These are phyloP conservation scores for Ephemerocybe angulata DNA, from an alignment of 768 basidiomycete genomes.

Conservation along the genomic window DNA sequence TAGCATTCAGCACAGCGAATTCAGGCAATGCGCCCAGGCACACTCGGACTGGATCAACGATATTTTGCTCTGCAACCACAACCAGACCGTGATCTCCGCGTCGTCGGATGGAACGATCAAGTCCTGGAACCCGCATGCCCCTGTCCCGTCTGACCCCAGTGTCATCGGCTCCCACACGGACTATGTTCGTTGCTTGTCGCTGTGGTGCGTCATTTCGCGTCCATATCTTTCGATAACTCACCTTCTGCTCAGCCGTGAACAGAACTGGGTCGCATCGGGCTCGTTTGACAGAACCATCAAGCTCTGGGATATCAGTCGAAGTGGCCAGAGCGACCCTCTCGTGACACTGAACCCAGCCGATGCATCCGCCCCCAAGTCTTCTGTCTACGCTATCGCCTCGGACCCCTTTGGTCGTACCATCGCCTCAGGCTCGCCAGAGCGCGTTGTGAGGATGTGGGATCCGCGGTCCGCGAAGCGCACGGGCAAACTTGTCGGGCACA, in stretches of 20 bases:
- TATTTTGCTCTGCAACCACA: slow-evolving; percentile 83
- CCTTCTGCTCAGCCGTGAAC: slow-evolving; percentile 56
- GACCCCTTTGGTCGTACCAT: slow-evolving; percentile 79
- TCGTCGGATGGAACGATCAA: slow-evolving; percentile 95
- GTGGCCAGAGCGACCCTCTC: slow-evolving; percentile 45
- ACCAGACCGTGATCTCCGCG: slow-evolving; percentile 91
- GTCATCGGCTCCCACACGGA: slow-evolving; percentile 76
- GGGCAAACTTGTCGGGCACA: slow-evolving; percentile 90
- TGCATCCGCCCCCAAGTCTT: slow-evolving; percentile 60
- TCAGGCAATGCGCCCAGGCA: slow-evolving; percentile 84
- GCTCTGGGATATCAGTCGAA: slow-evolving; percentile 79
- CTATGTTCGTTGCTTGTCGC: slow-evolving; percentile 78
- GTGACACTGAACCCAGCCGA: slow-evolving; percentile 68
- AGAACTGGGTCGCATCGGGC: slow-evolving; percentile 88
- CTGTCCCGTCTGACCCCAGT: slow-evolving; percentile 54
- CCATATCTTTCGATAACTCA: slow-evolving; percentile 5
- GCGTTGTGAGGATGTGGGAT: slow-evolving; percentile 91
- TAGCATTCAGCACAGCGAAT: slow-evolving; percentile 48
- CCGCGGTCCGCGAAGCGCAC: slow-evolving; percentile 79
- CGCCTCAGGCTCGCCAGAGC: slow-evolving; percentile 88
- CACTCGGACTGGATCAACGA: slow-evolving; percentile 98
- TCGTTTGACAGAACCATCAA: slow-evolving; percentile 94
- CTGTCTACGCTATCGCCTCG: slow-evolving; percentile 73
- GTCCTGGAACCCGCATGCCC: slow-evolving; percentile 85
- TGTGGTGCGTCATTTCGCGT: slow-evolving; percentile 48